A percentile compares a stretch with the other conserved stretches of the same genome.
Evolutionary conservation across 208 protist species (phyloP).

Genomic region (Tritrichomonas musculus): DNA sequence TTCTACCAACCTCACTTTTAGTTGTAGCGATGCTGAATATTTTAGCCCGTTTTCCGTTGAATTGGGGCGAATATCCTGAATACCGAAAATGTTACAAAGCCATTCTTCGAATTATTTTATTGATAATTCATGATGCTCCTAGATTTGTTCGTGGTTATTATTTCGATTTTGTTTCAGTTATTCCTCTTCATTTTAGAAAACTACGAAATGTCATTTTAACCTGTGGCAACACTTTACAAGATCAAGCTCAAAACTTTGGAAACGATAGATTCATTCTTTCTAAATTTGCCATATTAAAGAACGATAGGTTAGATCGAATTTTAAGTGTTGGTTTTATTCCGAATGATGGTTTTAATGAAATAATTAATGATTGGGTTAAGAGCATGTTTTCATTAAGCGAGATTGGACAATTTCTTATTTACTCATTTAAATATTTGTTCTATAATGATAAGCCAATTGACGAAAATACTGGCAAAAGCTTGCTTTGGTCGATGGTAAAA

Average conservation of each 20-base stretch:
- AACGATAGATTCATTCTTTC: background rate
- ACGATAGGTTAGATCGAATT: background rate
- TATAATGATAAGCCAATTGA: background rate
- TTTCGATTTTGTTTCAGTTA: background rate
- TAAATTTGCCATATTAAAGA: background rate
- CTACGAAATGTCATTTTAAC: background rate
- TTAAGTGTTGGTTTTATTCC: too few relatives aligned
- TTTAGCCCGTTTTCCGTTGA: background rate
- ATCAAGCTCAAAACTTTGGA: too few relatives aligned
- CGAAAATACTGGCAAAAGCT: background rate
- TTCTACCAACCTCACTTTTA: background rate
- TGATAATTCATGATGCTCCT: background rate
- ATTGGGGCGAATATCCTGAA: background rate
- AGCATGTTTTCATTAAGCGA: background rate
- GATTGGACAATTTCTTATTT: background rate
- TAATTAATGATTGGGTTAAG: background rate
- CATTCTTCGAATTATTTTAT: background rate
- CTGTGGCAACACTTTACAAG: background rate
- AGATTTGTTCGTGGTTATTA: background rate
- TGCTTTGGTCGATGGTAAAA: background rate
- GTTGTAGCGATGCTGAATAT: background rate
- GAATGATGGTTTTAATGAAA: too few relatives aligned
- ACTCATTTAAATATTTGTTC: background rate
- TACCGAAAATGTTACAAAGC: background rate
- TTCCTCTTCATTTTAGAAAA: background rate